phyloP scores from a whole-genome alignment of 2,329 filamentous ascomycete species.

The Pezicula carpinea region DNA sequence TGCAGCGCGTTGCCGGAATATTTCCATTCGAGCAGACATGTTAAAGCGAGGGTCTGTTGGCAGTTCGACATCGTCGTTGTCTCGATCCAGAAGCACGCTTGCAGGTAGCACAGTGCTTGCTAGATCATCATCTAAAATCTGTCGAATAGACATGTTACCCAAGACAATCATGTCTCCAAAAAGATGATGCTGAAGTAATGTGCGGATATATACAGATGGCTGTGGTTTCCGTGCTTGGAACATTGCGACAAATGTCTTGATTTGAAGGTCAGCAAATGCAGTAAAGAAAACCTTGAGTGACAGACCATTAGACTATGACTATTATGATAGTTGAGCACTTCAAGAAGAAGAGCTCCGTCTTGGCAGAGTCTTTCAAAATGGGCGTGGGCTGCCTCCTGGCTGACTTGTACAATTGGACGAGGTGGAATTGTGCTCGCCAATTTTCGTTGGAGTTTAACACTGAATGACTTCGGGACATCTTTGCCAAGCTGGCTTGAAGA shows the following conservation, averaged over 20 bases:
- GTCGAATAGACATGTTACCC: slow-evolving; percentile 62
- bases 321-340: slow-evolving; percentile 63
- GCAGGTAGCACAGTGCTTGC: slow-evolving; percentile 69
- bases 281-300: slow-evolving; percentile 9
- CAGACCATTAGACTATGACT: slow-evolving; percentile 66
- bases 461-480: slow-evolving; percentile 74
- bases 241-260: slow-evolving; percentile 64
- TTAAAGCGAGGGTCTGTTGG: slow-evolving; percentile 69
- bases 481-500: slow-evolving; percentile 58
- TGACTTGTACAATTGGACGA: slow-evolving; percentile 76
- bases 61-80: slow-evolving; percentile 72
- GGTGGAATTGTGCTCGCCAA: slow-evolving; percentile 92
- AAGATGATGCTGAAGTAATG: slow-evolving; percentile 71
- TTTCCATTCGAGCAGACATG: slow-evolving; percentile 70
- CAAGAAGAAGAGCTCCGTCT: slow-evolving; percentile 65
- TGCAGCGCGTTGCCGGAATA: slow-evolving; percentile 54
- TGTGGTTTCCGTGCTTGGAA: slow-evolving; percentile 79
- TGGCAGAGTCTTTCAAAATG: slow-evolving; percentile 67
- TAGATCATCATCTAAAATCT: slow-evolving; percentile 80
- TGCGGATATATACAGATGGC: slow-evolving; percentile 78
- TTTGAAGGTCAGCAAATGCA: neutral
- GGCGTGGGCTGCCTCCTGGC: slow-evolving; percentile 64
- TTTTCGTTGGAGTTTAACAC: slow-evolving; percentile 82
- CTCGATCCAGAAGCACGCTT: slow-evolving; percentile 64
- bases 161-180: slow-evolving; percentile 69